These are phyloP conservation scores for Chlamydomonas sphaeroides DNA, from an alignment of 139 green algal species.

Conservation along the genomic window DNA sequence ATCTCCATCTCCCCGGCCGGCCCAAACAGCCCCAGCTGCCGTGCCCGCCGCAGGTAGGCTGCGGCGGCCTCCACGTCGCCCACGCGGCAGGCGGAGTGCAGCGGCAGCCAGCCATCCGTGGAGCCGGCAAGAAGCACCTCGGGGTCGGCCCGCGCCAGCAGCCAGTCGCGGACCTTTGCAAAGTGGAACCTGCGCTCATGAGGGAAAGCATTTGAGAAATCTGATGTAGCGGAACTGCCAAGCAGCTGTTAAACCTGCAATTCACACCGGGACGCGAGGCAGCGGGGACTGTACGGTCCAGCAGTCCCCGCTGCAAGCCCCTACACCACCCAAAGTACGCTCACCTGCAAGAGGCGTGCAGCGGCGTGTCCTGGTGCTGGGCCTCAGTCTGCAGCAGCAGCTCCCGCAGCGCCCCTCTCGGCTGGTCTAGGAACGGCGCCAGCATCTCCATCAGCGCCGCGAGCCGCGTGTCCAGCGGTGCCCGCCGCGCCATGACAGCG, in stretches of 20 bases:
- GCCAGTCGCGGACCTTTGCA: neutral
- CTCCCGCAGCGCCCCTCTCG: neutral
- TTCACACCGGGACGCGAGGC: too few species aligned
- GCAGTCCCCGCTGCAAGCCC: too few species aligned
- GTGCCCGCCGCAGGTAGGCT: neutral
- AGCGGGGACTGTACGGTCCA: too few species aligned
- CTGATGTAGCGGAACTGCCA: too few species aligned
- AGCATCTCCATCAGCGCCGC: too few species aligned
- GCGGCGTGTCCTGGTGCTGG: neutral
- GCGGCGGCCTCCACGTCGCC: neutral
- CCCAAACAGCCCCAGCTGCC: conserved; percentile 1
- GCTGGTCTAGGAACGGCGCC: too few species aligned
- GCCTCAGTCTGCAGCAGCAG: neutral
- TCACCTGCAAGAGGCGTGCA: conserved; percentile 2
- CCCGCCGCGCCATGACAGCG: too few species aligned
- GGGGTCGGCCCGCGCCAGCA: neutral
- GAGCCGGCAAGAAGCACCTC: neutral
- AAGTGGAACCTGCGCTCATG: neutral
- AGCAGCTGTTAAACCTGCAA: too few species aligned
- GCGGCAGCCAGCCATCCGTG: conserved; percentile 11
- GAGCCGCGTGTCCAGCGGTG: too few species aligned
- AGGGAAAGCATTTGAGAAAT: too few species aligned
- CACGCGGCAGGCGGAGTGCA: neutral
- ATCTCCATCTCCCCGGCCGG: neutral
- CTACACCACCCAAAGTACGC: too few species aligned